Base-by-base conservation (phyloP, 192 early-diverging fungal genomes). In the Coemansia umbellata region DNA sequence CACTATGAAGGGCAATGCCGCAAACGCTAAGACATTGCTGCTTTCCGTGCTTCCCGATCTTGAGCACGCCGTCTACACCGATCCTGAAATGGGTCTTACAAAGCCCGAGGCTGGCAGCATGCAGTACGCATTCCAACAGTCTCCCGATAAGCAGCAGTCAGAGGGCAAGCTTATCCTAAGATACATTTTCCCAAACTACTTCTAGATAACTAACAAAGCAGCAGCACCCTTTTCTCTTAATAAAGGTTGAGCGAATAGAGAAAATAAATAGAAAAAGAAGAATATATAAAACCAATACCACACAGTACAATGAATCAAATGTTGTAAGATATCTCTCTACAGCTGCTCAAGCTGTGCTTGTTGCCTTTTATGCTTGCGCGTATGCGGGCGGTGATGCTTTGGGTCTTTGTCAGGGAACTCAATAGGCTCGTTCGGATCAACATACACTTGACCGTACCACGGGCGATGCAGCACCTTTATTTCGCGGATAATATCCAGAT, bases 71-170 rank as follows among this genome's bases (percentile, higher is more conserved):
- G 60, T 82, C 14, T 75, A 84, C 48, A 58, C 40, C 32, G 78
- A 86, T 24, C 48, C 59, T 15, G 78, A 69, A n/a, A 66, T 80
- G 31, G 74, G 75, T 32, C 69, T 75, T 26, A 66, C 80, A 50
- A 74, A 79, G 24, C 80, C 82, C 28, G 73, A 94, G 47, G 80
- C 89, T 60, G 92, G 92, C 5, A 80, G 78, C 66, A 93, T 88
- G 87, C 84, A 82, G 61, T 91, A 84, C 60, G 81, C 91, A 21
- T 85, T 86, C 60, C 91, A 96, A 79, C 95, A 94, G 31, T 67
- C 82, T 5, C 79, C 79, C 27, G 86, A 85, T 45, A 87, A 87
- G 82, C 79, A 89, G 51, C 71, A 78, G 64, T 60, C 76, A 26
- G 90, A 84, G 48, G 76, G 83, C n/a, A 78, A 85, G 18, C 63